A percentile compares a stretch with the other conserved stretches of the same genome.
Evolutionary conservation across 495 filamentous ascomycete genomes (phyloP).

Genomic region (Penicillium goetzii): DNA sequence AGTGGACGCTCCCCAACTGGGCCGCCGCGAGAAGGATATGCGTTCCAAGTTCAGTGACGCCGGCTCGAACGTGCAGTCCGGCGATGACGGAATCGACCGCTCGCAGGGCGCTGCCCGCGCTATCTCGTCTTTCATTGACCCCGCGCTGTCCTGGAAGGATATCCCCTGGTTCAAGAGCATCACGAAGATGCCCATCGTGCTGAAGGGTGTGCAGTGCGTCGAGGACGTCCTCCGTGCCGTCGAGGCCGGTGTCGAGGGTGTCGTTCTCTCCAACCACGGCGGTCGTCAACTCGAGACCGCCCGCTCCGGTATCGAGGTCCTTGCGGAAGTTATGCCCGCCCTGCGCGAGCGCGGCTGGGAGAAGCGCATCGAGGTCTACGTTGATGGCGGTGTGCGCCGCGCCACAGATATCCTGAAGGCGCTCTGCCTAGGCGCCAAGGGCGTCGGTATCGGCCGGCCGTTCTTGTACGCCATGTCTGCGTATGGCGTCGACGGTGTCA

Average conservation of each 20-base stretch:
- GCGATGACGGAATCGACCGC: slow-evolving; percentile 70
- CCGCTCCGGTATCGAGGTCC: slow-evolving; percentile 86
- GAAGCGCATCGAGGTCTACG: slow-evolving; percentile 82
- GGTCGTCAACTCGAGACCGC: slow-evolving; percentile 96
- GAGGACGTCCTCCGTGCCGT: slow-evolving; percentile 90
- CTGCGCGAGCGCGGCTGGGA: slow-evolving; percentile 81
- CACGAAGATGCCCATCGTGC: slow-evolving; percentile 94
- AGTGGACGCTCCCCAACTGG: slow-evolving; percentile 94
- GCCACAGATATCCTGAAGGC: slow-evolving; percentile 97
- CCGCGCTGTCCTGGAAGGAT: slow-evolving; percentile 85
- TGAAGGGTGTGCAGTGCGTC: slow-evolving; percentile 95
- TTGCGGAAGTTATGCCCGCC: slow-evolving; percentile 95
- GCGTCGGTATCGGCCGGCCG: slow-evolving; percentile 91
- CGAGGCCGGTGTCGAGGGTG: slow-evolving; percentile 83
- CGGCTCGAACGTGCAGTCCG: slow-evolving; percentile 80
- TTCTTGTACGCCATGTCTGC: slow-evolving; percentile 96
- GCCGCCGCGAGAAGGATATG: slow-evolving; percentile 94
- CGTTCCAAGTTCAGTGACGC: slow-evolving; percentile 86
- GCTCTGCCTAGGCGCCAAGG: slow-evolving; percentile 87
- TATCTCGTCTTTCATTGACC: slow-evolving; percentile 97
- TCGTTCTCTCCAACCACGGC: slow-evolving; percentile 96
- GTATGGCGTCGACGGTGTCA: slow-evolving; percentile 85
- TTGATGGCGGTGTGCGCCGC: slow-evolving; percentile 88
- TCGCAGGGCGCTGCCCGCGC: slow-evolving; percentile 89
- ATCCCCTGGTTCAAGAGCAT: slow-evolving; percentile 92